A percentile compares a stretch with the other conserved stretches of the same genome.
These are phyloP conservation scores for Hymenoscyphus salicellus DNA, from an alignment of 2,329 filamentous ascomycete genomes.

Conservation along the genomic window DNA sequence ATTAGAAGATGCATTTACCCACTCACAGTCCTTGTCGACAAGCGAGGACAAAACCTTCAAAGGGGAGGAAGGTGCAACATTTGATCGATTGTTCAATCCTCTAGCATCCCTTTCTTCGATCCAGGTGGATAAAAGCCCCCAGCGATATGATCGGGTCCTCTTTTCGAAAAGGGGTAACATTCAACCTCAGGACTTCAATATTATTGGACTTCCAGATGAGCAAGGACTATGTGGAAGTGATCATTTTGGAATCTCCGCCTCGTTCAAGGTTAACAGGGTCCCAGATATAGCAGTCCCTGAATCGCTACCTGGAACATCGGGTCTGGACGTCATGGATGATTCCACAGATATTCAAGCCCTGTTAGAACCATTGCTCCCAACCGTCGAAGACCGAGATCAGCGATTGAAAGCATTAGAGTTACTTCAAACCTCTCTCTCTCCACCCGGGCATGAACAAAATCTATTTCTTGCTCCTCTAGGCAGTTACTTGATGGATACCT, in stretches of 20 bases:
- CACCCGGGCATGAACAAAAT: constrained; percentile 30
- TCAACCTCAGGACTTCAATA: constrained; percentile 49
- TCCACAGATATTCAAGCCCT: constrained; percentile 34
- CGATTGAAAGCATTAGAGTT: constrained; percentile 46
- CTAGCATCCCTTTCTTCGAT: constrained; percentile 52
- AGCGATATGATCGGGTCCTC: constrained; percentile 64
- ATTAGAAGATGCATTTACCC: constrained; percentile 42
- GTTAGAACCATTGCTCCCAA: constrained; percentile 46
- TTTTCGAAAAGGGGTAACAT: constrained; percentile 44
- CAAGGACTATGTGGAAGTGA: constrained; percentile 43
- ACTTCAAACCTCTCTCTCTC: constrained; percentile 44
- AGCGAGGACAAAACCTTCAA: constrained; percentile 39
- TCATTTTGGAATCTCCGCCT: constrained; percentile 56
- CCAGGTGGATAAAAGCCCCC: constrained; percentile 53
- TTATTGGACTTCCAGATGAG: constrained; percentile 49
- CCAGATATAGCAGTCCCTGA: background rate
- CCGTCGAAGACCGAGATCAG: constrained; percentile 40
- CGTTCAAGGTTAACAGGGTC: constrained; percentile 20
- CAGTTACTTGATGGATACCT: constrained; percentile 63
- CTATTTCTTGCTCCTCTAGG: constrained; percentile 43
- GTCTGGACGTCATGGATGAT: constrained; percentile 18
- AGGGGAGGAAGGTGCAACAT: constrained; percentile 64
- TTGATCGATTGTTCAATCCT: constrained; percentile 56
- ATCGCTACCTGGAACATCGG: background rate
- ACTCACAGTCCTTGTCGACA: constrained; percentile 48